Base-by-base conservation (phyloP, 1,284 basidiomycete species). In the Fomitopsis palustris region DNA sequence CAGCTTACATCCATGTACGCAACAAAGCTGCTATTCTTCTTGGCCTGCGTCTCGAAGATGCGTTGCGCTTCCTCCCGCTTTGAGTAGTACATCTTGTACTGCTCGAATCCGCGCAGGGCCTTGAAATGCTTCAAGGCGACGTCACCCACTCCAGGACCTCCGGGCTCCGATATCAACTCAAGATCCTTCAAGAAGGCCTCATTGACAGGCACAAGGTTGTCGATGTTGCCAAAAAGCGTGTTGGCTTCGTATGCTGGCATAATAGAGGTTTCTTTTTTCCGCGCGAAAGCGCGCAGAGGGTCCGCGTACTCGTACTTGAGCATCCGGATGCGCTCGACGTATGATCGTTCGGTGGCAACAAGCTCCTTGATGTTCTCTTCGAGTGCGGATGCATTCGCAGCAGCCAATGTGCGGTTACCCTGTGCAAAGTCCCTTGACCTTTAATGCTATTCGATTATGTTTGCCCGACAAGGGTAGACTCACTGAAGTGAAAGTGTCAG, bases 21-120 rank as follows among this genome's bases (percentile, higher is more conserved):
- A 14, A 84, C 82, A 72, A 97, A 96, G 41, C 84, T 83, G 42
- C 85, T 87, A 8, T 84, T 84, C 64, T 86, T 88, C 77, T 88
- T 85, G 68, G 90, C 79, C 73, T 96, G 89, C 39, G 87, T 85
- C 70, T 93, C 90, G 69, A 96, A 94, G 53, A 96, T 93, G 53
- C 81, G 77, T 72, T 97, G 95, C 0, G 95, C 95, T 69, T 97
- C 94, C 76, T 97, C 96, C 60, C 95, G 87, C 70, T 96, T 95
- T 66, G 86, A 83, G 65, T 96, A 94, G 74, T 96, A 98, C 62
- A 91, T 87, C 65, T 86, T 90, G 74, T 98, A 98, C 65, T 92
- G 89, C 65, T 96, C 93, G 67, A 98, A 95, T 0, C 92, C 92
- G 58, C 81, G 80, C 42, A 88, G 74, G 12, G 88, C 86, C 68